Evolutionary conservation across 2,329 filamentous ascomycete species (phyloP).

Genomic region (Hansfordia pulvinata): DNA sequence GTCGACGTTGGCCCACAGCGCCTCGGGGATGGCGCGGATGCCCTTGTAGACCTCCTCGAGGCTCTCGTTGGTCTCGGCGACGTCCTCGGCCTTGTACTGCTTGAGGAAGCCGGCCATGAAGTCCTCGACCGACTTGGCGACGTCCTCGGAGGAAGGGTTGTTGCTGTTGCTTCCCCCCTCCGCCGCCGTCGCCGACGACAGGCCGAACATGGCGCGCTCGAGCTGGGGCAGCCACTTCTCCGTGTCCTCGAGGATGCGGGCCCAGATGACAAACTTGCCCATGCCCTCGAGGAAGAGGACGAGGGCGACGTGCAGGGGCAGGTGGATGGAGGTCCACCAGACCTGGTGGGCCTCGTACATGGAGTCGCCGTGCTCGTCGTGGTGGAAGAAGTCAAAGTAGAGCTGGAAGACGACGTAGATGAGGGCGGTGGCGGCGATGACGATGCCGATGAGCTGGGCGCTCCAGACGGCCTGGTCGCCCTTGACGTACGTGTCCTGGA

Average conservation of each 20-base stretch:
- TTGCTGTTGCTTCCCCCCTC: constrained; percentile 4
- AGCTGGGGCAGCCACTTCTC: too few species aligned
- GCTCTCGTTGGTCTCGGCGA: constrained; percentile 6
- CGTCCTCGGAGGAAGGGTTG: constrained; percentile 4
- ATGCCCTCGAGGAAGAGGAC: constrained; percentile 50
- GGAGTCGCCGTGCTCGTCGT: constrained; percentile 33
- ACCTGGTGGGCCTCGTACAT: constrained; percentile 44
- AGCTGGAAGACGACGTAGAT: constrained; percentile 31
- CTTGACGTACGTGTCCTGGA: constrained; percentile 26
- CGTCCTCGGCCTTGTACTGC: constrained; percentile 7
- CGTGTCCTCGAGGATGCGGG: constrained; percentile 16
- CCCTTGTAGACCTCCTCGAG: constrained; percentile 6
- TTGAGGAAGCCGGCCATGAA: too few species aligned
- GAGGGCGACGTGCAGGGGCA: constrained; percentile 49
- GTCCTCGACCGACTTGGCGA: constrained; percentile 1
- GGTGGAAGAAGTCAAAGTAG: constrained; percentile 52
- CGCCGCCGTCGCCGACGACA: too few species aligned
- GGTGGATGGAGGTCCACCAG: constrained; percentile 42
- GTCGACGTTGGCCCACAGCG: constrained; percentile 7
- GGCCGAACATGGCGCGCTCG: too few species aligned
- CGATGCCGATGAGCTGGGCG: constrained; percentile 23
- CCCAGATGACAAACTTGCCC: constrained; percentile 39
- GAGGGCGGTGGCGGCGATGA: constrained; percentile 23
- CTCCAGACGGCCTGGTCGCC: constrained; percentile 14
- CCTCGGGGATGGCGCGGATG: constrained; percentile 8